A percentile compares a stretch with the other conserved stretches of the same genome.
Evolutionary conservation across 2,329 filamentous ascomycete genomes (phyloP).

Genomic region (Diaporthe sp.): DNA sequence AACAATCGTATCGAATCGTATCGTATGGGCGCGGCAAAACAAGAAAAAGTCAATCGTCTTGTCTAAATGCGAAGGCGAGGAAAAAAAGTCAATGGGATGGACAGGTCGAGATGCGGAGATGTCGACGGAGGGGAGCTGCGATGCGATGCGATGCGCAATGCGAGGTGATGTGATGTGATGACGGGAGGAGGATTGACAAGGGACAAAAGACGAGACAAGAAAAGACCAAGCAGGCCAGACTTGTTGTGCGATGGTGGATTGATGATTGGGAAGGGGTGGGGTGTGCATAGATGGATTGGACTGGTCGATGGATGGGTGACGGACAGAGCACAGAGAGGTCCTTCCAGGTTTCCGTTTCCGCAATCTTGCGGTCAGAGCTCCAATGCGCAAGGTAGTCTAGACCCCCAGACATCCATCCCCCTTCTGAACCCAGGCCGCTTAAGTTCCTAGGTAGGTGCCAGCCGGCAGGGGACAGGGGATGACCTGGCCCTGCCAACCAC

Average conservation of each 20-base stretch:
- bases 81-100: slow-evolving; percentile 27
- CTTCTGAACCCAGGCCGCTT: background rate
- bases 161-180: slow-evolving; percentile 34
- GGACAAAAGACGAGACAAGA: slow-evolving; percentile 29
- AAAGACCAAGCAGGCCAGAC: slow-evolving; percentile 26
- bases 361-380: slow-evolving; percentile 34
- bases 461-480: slow-evolving; percentile 18
- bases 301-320: background rate
- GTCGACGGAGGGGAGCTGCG: background rate
- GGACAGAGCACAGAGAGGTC: slow-evolving; percentile 1
- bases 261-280: background rate
- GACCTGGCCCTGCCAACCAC: slow-evolving; percentile 6
- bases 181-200: slow-evolving; percentile 6
- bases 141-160: slow-evolving; percentile 21
- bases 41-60: slow-evolving; percentile 19
- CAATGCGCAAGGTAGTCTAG: slow-evolving; percentile 10
- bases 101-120: background rate
- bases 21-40: background rate
- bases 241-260: slow-evolving; percentile 11
- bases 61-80: slow-evolving; percentile 19
- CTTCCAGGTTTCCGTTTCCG: slow-evolving; percentile 21
- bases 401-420: background rate
- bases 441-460: background rate
- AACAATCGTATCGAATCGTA: slow-evolving; percentile 7
- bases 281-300: background rate